Conservation (phyloP, 345 rosid species). For the Theobroma cacao region DNA sequence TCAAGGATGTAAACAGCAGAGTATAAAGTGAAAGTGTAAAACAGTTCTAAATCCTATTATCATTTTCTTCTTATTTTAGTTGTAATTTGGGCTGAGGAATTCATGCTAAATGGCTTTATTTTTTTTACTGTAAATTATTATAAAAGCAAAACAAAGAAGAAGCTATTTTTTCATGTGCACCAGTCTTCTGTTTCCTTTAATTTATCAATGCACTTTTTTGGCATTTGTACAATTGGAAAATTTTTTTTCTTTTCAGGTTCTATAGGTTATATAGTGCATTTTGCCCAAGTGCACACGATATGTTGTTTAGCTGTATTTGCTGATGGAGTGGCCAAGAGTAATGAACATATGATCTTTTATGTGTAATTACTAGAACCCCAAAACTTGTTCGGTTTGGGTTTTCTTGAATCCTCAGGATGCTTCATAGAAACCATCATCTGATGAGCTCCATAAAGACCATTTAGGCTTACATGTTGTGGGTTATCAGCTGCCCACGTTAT, state of each 20-base stretch:
- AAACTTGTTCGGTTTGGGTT: not conserved
- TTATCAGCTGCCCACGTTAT: not conserved
- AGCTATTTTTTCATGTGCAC: not conserved
- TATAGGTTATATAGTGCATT: not conserved
- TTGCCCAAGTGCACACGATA: not conserved
- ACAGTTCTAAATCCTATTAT: not conserved
- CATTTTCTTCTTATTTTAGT: not conserved
- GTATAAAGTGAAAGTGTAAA: not conserved
- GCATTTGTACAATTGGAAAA: not conserved
- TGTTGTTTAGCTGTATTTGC: not conserved
- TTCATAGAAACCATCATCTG: not conserved
- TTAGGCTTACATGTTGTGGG: conserved; percentile 1
- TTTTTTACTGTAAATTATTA: no score
- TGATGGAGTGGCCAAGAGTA: not conserved
- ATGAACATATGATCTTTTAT: not conserved
- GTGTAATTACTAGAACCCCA: not conserved
- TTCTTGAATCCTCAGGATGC: not conserved
- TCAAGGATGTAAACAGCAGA: not conserved
- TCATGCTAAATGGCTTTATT: no score
- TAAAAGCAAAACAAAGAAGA: not conserved
- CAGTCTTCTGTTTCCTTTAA: not conserved
- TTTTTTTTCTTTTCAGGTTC: not conserved
- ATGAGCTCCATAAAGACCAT: not conserved
- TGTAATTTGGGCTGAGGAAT: not conserved
- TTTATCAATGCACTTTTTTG: not conserved